Evolutionary conservation across 192 early-diverging fungal genomes (phyloP), one percentile per base, ranked within the genome.

Genomic region (Coemansia pectinata): DNA sequence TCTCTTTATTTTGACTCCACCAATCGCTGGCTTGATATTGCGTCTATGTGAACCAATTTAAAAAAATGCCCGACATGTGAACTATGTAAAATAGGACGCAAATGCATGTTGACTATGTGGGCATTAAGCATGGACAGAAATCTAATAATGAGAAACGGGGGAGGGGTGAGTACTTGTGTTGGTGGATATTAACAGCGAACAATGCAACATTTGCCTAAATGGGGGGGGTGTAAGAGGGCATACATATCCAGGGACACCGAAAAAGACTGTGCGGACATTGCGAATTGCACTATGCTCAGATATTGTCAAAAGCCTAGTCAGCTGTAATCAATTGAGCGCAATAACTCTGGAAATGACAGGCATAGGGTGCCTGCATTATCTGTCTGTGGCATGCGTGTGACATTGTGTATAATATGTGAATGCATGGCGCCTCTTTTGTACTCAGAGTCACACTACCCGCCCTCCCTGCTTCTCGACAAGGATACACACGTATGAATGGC

Each of bases 51-150:
- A 58, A 58, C 55, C 29, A 58, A 58, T 58, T 58, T 33, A 58
- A 58, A 58, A 17, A 58, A 58, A 58, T 58, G 55, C 55, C 55
- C 55, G 52, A 55, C 52, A 55, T 55, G 47, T 50, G 19, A 50
- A 21, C 47, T 50, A 21, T 6, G 47, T 50, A 50, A 9, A 50
- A 50, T 36, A 50, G n/a, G 8, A 50, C 19, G 4, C 14, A 42
- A 50, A 50, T 50, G 47, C 47, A 50, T 21, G 47, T 50, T 50
- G 47, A 50, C 47, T 58, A 55, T 31, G 21, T 58, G 29, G 5
- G 31, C 31, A 58, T 58, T 34, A 58, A 34, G 55, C 55, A 58
- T n/a, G 12, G 55, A 29, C 27, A 25, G 52, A 29, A 53, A 48
- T 48, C 8, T 48, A 23, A 48, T 48, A 48, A 48, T 21, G 47